Percentiles rank a stretch among this genome's conserved stretches.
Evolutionary conservation across 192 early-diverging fungal genomes (phyloP).

Genomic region (Neocallimastix lanati): DNA sequence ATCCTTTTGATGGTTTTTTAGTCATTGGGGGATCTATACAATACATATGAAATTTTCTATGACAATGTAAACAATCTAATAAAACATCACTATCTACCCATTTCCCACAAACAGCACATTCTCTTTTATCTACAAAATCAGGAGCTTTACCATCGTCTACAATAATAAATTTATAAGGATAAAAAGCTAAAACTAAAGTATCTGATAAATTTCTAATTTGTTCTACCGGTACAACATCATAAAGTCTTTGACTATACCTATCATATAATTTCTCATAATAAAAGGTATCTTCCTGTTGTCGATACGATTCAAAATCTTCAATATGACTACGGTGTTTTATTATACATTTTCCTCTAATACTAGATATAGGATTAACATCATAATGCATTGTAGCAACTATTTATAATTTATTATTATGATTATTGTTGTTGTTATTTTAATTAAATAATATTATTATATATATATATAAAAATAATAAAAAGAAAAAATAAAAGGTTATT

Average conservation of each 20-base stretch:
- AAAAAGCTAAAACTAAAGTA: constrained; percentile 44
- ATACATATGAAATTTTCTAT: constrained; percentile 56
- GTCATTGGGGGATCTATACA: constrained; percentile 64
- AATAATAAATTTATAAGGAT: constrained; percentile 63
- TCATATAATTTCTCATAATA: constrained; percentile 79
- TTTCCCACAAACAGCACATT: constrained; percentile 46
- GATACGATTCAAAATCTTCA: constrained; percentile 38
- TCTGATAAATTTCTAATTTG: constrained; percentile 62
- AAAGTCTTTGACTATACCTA: constrained; percentile 68
- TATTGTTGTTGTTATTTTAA: too few relatives aligned
- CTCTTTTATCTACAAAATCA: constrained; percentile 51
- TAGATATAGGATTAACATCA: constrained; percentile 60
- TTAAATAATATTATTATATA: too few relatives aligned
- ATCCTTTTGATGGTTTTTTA: constrained; percentile 64
- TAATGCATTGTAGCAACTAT: constrained; percentile 69
- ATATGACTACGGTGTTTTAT: constrained; percentile 50
- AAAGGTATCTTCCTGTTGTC: constrained; percentile 48
- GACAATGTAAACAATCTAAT: constrained; percentile 59
- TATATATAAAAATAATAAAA: too few relatives aligned
- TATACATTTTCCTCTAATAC: constrained; percentile 62
- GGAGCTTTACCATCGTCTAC: constrained; percentile 65
- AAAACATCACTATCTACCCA: constrained; percentile 40
- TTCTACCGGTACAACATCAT: constrained; percentile 67
- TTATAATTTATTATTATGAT: too few relatives aligned
- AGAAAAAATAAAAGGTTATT: too few relatives aligned